Evolutionary conservation across 2,329 filamentous ascomycete species (phyloP), one percentile per base, ranked within the genome.

Genomic region (Chaetomium strumarium): DNA sequence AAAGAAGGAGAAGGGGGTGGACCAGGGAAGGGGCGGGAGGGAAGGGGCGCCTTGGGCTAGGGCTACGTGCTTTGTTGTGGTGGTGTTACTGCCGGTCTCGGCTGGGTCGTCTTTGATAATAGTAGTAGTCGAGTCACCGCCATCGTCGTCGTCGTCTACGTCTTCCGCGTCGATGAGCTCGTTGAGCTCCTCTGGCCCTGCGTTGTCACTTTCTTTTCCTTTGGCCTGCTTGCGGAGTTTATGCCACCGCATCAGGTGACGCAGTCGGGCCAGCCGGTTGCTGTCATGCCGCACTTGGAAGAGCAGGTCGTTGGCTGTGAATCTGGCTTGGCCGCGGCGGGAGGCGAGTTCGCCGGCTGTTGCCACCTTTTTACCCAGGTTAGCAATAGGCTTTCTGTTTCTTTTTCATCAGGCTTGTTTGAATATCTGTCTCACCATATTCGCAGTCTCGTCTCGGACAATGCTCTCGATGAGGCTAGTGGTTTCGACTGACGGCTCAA

Each of bases 221-320:
- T 29, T 52, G 11, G 56, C 60, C 6, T 55, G 55, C 14, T 51
- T 58, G 19, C 61, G 60, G 39, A 63, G 57, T 12, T 48, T 46
- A n/a, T 62, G 59, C 60, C 60, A 63, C 5, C 53, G 55, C 31
- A 63, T 55, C 33, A 62, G 62, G 20, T 53, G 60, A 1, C 52
- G 57, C 2, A 63, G 53, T 5, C 60, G 55, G 13, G 56, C 59
- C 39, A 63, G 46, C 5, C 60, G 55, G 6, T 52, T 52, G 2
- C 47, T 42, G 52, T 62, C 56, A 49, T 63, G 59, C 12, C 62
- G 57, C 14, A 63, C 36, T 16, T 62, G 58, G 49, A 63, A 63
- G 37, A 63, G 58, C 29, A 63, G 29, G 51, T 63, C 62, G 46
- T 58, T 51, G 16, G 52, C 55, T 13, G 62, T 58, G 47, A 63